These are phyloP conservation scores for Thelonectria discophora DNA, from an alignment of 2,329 filamentous ascomycete genomes.

Conservation along the genomic window DNA sequence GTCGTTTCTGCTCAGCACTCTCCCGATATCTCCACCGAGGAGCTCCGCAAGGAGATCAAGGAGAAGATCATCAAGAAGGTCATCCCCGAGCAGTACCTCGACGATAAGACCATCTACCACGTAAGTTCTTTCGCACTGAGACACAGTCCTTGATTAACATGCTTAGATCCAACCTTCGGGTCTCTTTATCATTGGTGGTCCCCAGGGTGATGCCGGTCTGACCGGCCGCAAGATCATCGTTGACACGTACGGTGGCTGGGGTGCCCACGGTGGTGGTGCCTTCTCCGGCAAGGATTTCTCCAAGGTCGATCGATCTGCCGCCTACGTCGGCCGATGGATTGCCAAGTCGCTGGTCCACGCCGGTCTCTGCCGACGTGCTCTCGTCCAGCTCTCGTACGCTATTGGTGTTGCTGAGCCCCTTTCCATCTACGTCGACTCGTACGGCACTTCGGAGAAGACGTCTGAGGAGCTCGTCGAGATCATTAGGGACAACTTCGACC, in stretches of 20 bases:
- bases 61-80: constrained; percentile 97
- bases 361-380: constrained; percentile 86
- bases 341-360: constrained; percentile 96
- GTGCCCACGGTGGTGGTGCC: constrained; percentile 98
- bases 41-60: constrained; percentile 92
- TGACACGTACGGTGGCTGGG: constrained; percentile 99
- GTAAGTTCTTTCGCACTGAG: constrained; percentile 58
- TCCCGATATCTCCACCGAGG: constrained; percentile 86
- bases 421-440: constrained; percentile 96
- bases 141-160: constrained; percentile 21
- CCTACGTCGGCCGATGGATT: constrained; percentile 98
- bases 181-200: constrained; percentile 98
- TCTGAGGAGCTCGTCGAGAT: constrained; percentile 96
- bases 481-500: constrained; percentile 95
- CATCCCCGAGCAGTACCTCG: constrained; percentile 91
- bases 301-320: constrained; percentile 98
- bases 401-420: constrained; percentile 98
- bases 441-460: constrained; percentile 90
- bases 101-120: constrained; percentile 95
- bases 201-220: constrained; percentile 97
- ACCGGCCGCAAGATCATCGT: constrained; percentile 99
- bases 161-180: constrained; percentile 90
- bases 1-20: constrained; percentile 97
- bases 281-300: constrained; percentile 99
- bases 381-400: constrained; percentile 99